Evolutionary conservation across 2,329 filamentous ascomycete genomes (phyloP).

Genomic region (Aspergillus thermomutatus): DNA sequence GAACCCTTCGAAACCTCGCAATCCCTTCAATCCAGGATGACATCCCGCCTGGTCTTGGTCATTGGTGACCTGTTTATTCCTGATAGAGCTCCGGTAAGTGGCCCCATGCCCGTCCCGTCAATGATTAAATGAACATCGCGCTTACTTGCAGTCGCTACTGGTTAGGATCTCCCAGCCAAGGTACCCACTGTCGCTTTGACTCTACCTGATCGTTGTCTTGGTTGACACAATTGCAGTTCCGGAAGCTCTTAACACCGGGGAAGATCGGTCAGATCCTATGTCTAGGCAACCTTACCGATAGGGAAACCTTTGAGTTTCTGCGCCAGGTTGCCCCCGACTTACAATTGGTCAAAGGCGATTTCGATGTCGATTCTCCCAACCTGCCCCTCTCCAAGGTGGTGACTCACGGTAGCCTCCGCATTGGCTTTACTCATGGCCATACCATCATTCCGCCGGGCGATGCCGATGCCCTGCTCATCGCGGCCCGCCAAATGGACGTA

Average conservation of each 20-base stretch:
- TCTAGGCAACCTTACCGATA: slow-evolving; percentile 76
- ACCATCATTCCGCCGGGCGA: slow-evolving; percentile 67
- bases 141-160: slow-evolving; percentile 11
- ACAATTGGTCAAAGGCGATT: slow-evolving; percentile 68
- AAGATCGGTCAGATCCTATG: slow-evolving; percentile 81
- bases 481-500: slow-evolving; percentile 68
- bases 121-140: slow-evolving; percentile 10
- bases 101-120: slow-evolving; percentile 11
- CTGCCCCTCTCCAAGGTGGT: slow-evolving; percentile 66
- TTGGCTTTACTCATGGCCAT: slow-evolving; percentile 69
- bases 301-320: slow-evolving; percentile 75
- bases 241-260: slow-evolving; percentile 76
- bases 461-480: slow-evolving; percentile 64
- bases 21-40: slow-evolving; percentile 47
- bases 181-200: slow-evolving; percentile 44
- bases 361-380: slow-evolving; percentile 64
- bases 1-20: slow-evolving; percentile 13
- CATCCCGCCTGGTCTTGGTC: slow-evolving; percentile 85
- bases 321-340: slow-evolving; percentile 69
- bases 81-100: slow-evolving; percentile 72
- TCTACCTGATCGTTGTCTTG: slow-evolving; percentile 6
- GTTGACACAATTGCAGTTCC: slow-evolving; percentile 58
- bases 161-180: slow-evolving; percentile 78
- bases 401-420: slow-evolving; percentile 64
- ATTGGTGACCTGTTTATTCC: slow-evolving; percentile 93